Conservation (phyloP, 2,329 filamentous ascomycete species). For the Penicillium frequentans region DNA sequence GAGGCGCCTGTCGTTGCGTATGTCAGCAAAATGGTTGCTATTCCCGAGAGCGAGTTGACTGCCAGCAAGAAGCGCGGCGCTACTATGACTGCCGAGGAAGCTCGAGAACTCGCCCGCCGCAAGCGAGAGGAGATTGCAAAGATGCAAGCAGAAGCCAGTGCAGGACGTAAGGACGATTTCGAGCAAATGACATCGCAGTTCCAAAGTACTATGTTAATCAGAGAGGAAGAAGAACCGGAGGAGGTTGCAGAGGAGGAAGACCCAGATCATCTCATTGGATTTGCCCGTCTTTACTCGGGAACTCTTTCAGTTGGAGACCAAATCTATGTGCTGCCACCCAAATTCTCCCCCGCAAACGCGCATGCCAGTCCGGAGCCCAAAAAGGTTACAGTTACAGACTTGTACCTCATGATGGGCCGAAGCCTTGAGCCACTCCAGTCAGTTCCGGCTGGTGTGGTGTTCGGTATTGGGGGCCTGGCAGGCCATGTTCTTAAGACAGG, state of each 20-base stretch:
- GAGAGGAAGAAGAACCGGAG: conserved; percentile 50
- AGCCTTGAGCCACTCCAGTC: conserved; percentile 77
- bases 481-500: conserved; percentile 95
- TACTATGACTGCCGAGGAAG: conserved; percentile 81
- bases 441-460: conserved; percentile 91
- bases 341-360: conserved; percentile 81
- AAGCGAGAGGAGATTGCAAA: conserved; percentile 87
- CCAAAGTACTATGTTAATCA: conserved; percentile 56
- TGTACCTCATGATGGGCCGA: conserved; percentile 96
- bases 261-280: conserved; percentile 87
- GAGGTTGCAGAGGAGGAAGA: conserved; percentile 62
- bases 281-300: conserved; percentile 90
- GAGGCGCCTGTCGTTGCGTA: conserved; percentile 85
- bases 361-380: conserved; percentile 71
- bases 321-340: conserved; percentile 87
- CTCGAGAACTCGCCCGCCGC: conserved; percentile 78
- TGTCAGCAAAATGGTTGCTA: conserved; percentile 96
- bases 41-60: conserved; percentile 88
- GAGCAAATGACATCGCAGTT: conserved; percentile 62
- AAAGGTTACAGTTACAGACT: conserved; percentile 78
- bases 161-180: conserved; percentile 48
- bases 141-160: conserved; percentile 63
- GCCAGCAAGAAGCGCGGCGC: conserved; percentile 74
- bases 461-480: conserved; percentile 89
- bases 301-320: conserved; percentile 85